These are phyloP conservation scores for Linum usitatissimum DNA, from an alignment of 345 rosid genomes.

Conservation along the genomic window DNA sequence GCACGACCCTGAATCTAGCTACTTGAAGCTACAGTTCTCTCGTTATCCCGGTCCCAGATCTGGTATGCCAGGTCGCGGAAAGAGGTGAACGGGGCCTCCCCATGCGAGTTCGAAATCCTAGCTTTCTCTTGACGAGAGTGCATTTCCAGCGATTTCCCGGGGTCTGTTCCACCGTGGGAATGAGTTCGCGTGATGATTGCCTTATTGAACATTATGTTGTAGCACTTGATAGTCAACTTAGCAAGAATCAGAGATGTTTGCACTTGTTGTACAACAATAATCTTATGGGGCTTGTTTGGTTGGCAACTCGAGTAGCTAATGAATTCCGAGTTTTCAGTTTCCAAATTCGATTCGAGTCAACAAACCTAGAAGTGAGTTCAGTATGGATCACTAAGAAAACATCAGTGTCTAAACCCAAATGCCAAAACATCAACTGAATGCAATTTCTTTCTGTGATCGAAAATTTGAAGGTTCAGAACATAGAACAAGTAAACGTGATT, in stretches of 20 bases:
- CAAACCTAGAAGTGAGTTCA: too few relatives aligned
- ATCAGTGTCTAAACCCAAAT: too few relatives aligned
- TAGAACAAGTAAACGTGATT: too few relatives aligned
- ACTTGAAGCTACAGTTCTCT: slow-evolving; percentile 61
- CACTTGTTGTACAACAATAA: background rate
- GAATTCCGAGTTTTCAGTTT: background rate
- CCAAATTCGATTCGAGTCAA: background rate
- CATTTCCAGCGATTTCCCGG: background rate
- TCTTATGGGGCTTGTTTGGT: background rate
- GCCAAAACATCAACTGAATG: too few relatives aligned
- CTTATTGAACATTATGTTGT: background rate
- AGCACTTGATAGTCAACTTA: background rate
- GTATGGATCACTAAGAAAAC: too few relatives aligned
- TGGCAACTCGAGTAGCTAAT: background rate
- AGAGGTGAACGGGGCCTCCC: slow-evolving; percentile 34
- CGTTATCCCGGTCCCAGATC: slow-evolving; percentile 64
- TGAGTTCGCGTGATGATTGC: background rate
- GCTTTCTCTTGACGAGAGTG: background rate
- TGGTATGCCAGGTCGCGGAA: slow-evolving; percentile 43
- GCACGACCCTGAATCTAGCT: slow-evolving; percentile 50
- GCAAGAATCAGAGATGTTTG: background rate
- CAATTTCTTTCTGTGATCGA: too few relatives aligned
- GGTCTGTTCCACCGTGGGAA: too few relatives aligned
- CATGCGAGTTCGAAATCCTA: background rate
- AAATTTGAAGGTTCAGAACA: too few relatives aligned